Conservation (phyloP, 441 rosid genomes). For the Gossypium davidsonii region DNA sequence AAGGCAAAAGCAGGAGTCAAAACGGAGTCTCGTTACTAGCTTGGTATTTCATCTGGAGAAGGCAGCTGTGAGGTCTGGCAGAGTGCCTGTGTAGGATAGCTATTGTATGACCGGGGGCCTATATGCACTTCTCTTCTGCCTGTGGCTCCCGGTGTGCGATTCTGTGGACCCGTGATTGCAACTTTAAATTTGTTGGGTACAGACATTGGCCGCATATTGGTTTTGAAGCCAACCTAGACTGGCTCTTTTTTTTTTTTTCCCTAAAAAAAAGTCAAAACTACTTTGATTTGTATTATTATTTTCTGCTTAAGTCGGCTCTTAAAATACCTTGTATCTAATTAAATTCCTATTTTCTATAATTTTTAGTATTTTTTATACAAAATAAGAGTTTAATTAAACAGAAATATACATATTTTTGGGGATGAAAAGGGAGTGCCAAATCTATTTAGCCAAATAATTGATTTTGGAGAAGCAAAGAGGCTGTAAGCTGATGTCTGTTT, state of each 20-base stretch:
- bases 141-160: not conserved
- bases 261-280: not conserved
- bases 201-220: not conserved
- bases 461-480: not conserved
- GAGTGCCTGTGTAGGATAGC: not conserved
- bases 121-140: not conserved
- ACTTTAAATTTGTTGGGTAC: not conserved
- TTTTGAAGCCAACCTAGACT: not conserved
- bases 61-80: not conserved
- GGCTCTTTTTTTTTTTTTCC: not conserved
- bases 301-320: not conserved
- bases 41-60: not conserved
- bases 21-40: not conserved
- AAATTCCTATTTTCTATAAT: not conserved
- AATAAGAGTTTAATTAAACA: not conserved
- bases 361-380: not conserved
- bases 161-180: not conserved
- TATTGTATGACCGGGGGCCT: not conserved
- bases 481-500: too few relatives aligned
- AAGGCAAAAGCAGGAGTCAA: not conserved
- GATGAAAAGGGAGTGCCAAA: not conserved
- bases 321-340: not conserved
- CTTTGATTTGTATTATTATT: not conserved
- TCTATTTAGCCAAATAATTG: not conserved
- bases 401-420: not conserved